These are phyloP conservation scores for Solanum tarapatanum DNA, from an alignment of 257 asterid genomes.

Conservation along the genomic window DNA sequence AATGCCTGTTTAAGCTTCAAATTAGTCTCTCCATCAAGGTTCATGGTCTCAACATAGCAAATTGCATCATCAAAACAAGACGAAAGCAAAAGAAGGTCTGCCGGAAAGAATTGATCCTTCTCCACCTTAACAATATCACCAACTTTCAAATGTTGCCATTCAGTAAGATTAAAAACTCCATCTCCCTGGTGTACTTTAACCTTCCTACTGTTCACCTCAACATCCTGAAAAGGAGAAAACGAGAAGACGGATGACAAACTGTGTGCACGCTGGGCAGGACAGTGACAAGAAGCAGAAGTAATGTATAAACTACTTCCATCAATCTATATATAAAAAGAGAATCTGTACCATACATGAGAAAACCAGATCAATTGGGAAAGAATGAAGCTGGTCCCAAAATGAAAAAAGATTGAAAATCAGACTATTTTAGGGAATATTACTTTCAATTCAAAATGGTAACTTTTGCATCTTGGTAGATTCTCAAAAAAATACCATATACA, in stretches of 20 bases:
- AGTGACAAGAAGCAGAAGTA: neutral
- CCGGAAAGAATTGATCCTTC: slow-evolving; percentile 85
- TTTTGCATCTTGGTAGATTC: neutral
- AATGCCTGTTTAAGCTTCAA: slow-evolving; percentile 74
- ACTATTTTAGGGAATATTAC: neutral
- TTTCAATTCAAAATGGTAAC: neutral
- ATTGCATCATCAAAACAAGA: slow-evolving; percentile 77
- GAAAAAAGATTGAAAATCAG: neutral
- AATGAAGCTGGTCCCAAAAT: neutral
- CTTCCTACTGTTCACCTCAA: slow-evolving; percentile 70
- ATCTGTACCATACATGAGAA: neutral
- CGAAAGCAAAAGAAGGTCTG: slow-evolving; percentile 75
- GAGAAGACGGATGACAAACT: neutral
- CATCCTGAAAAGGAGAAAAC: slow-evolving; percentile 37
- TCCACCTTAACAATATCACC: slow-evolving; percentile 80
- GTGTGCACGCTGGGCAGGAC: neutral
- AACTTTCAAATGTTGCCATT: slow-evolving; percentile 73
- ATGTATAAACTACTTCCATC: neutral
- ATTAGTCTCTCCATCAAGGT: slow-evolving; percentile 91
- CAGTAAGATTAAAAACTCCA: slow-evolving; percentile 43
- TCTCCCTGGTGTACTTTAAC: slow-evolving; percentile 57
- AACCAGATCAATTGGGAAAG: neutral
- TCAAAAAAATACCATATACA: neutral
- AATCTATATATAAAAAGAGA: neutral
- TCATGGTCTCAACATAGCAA: slow-evolving; percentile 96